Percentiles rank a stretch among this genome's conserved stretches.
Evolutionary conservation across 2,329 filamentous ascomycete genomes (phyloP).

Genomic region (Cladobotryum mycophilum): DNA sequence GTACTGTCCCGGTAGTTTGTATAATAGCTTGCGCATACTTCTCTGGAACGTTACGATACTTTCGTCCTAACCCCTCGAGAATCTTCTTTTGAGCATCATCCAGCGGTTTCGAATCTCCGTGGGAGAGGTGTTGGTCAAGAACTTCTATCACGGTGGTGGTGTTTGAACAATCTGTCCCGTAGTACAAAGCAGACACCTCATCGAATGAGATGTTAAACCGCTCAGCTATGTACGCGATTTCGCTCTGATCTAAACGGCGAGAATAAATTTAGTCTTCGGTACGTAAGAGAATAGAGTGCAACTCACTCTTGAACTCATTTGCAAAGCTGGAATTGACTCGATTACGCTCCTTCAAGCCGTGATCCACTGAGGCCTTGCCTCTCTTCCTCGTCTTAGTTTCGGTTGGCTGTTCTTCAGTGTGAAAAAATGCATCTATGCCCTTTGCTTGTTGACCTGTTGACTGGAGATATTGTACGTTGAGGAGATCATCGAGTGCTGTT

Average conservation of each 20-base stretch:
- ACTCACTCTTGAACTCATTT: conserved; percentile 21
- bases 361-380: conserved; percentile 17
- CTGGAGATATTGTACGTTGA: conserved; percentile 73
- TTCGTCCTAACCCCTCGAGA: conserved; percentile 28
- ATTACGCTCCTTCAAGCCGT: conserved; percentile 8
- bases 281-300: neutral
- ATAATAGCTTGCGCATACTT: conserved; percentile 38
- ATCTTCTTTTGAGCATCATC: conserved; percentile 25
- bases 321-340: conserved; percentile 12
- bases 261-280: neutral
- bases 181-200: conserved; percentile 36
- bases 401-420: conserved; percentile 36
- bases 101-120: conserved; percentile 27
- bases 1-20: conserved; percentile 31
- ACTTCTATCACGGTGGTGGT: conserved; percentile 37
- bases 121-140: conserved; percentile 36
- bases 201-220: conserved; percentile 35
- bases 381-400: conserved; percentile 37
- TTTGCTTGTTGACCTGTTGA: conserved; percentile 58
- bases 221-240: conserved; percentile 40
- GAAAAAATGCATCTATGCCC: conserved; percentile 77
- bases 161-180: conserved; percentile 30
- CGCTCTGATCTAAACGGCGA: conserved; percentile 26
- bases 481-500: conserved; percentile 68
- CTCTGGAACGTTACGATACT: conserved; percentile 37